Conservation (phyloP, 805 yeast species). For the Saccharomyces eubayanus region DNA sequence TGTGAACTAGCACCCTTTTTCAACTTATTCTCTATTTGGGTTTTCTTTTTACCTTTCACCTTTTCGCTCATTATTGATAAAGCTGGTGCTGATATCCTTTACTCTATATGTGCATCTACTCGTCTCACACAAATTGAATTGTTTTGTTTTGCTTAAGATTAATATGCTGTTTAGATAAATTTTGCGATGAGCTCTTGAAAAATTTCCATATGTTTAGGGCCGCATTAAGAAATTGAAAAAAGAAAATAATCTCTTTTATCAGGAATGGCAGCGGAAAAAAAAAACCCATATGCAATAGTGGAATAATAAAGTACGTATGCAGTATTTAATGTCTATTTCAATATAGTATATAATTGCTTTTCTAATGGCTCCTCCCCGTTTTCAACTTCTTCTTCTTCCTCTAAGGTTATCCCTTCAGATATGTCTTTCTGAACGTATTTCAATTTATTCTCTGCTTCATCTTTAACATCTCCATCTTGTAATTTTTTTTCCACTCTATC, state of each 20-base stretch:
- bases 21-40: background rate
- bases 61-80: background rate
- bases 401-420: background rate
- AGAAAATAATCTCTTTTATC: background rate
- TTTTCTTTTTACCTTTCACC: background rate
- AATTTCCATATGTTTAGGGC: background rate
- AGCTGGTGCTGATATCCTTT: background rate
- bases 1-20: background rate
- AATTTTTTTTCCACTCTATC: conserved; percentile 10
- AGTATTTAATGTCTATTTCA: background rate
- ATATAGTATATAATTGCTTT: background rate
- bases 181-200: background rate
- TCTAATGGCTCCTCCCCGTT: background rate
- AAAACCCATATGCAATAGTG: background rate
- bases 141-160: background rate
- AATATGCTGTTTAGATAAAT: background rate
- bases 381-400: background rate
- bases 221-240: background rate
- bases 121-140: background rate
- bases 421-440: background rate
- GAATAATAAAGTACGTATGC: background rate
- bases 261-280: background rate
- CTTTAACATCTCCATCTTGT: conserved; percentile 5
- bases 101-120: background rate
- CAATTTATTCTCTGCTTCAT: background rate